A percentile compares a stretch with the other conserved stretches of the same genome.
Conservation (phyloP, 2,329 filamentous ascomycete genomes). For the Aschersonia sp. region DNA sequence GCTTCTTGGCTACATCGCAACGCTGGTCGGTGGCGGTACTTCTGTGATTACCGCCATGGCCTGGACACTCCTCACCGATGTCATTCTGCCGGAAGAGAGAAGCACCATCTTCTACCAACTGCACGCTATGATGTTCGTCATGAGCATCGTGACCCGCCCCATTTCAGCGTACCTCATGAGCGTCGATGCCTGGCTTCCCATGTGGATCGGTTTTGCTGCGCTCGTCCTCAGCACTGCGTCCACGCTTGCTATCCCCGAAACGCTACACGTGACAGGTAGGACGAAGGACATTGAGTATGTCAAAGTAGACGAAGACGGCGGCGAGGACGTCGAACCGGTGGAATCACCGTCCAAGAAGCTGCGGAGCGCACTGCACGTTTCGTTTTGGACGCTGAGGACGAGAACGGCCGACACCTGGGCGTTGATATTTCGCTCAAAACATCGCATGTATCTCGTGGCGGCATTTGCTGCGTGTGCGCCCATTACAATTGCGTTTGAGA, state of each 20-base stretch:
- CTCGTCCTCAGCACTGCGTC: constrained; percentile 14
- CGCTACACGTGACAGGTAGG: constrained; percentile 15
- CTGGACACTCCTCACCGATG: constrained; percentile 30
- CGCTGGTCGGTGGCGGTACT: constrained; percentile 25
- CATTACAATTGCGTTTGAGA: constrained; percentile 15
- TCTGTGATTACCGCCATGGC: constrained; percentile 26
- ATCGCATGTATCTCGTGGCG: constrained; percentile 21
- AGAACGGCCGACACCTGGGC: constrained; percentile 20
- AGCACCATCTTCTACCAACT: constrained; percentile 27
- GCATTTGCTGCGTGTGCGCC: constrained; percentile 14
- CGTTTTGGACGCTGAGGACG: constrained; percentile 11
- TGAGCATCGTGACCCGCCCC: constrained; percentile 24
- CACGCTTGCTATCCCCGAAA: constrained; percentile 26
- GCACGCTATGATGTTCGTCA: constrained; percentile 18
- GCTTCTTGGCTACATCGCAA: constrained; percentile 17
- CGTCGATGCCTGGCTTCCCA: constrained; percentile 23
- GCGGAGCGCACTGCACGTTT: not conserved
- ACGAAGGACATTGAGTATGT: not conserved
- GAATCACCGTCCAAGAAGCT: constrained; percentile 7
- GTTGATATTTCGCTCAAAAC: constrained; percentile 24
- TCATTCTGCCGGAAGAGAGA: constrained; percentile 20
- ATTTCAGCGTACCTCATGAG: constrained; percentile 24
- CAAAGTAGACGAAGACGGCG: too few species aligned
- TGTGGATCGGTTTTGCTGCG: constrained; percentile 18
- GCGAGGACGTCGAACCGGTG: not conserved